A percentile compares a stretch with the other conserved stretches of the same genome.
Conservation (phyloP, 1,284 basidiomycete species). For the Cryptococcus jaspeensis region DNA sequence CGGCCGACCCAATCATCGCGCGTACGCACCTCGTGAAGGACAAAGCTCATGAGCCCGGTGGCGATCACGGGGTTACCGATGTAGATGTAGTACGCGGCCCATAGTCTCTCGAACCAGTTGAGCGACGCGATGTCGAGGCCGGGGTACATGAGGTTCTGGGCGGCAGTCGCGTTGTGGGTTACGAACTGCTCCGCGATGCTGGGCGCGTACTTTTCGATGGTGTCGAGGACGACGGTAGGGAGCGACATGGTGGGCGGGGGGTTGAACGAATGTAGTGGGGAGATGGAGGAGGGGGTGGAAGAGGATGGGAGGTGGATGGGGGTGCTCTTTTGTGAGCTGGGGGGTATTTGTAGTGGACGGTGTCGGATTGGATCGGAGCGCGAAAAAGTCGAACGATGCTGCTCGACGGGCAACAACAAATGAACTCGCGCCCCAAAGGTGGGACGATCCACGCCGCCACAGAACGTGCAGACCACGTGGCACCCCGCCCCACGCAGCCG, state of each 20-base stretch:
- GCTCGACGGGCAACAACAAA: background rate
- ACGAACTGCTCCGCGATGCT: conserved; percentile 41
- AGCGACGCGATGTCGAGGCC: conserved; percentile 63
- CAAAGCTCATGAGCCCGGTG: conserved; percentile 89
- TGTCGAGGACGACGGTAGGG: conserved; percentile 32
- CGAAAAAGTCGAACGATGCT: conserved; percentile 9
- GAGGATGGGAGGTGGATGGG: conserved; percentile 20
- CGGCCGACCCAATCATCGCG: background rate
- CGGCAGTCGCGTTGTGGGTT: conserved; percentile 42
- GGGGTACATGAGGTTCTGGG: conserved; percentile 48
- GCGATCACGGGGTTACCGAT: conserved; percentile 90
- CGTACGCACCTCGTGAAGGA: conserved; percentile 80
- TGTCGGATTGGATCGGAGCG: conserved; percentile 18
- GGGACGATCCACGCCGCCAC: conserved; percentile 1
- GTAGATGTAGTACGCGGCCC: conserved; percentile 79
- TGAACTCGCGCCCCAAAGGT: background rate
- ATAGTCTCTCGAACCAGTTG: conserved; percentile 72
- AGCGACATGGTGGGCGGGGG: conserved; percentile 22
- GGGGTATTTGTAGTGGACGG: background rate
- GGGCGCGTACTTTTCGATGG: conserved; percentile 44
- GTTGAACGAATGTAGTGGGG: conserved; percentile 8
- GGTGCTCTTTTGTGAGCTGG: too few species aligned
- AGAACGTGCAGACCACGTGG: too few species aligned
- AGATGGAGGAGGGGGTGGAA: background rate
- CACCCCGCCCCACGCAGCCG: too few species aligned